Conservation (phyloP, 2,329 filamentous ascomycete species). For the Drechslerella dactyloides region DNA sequence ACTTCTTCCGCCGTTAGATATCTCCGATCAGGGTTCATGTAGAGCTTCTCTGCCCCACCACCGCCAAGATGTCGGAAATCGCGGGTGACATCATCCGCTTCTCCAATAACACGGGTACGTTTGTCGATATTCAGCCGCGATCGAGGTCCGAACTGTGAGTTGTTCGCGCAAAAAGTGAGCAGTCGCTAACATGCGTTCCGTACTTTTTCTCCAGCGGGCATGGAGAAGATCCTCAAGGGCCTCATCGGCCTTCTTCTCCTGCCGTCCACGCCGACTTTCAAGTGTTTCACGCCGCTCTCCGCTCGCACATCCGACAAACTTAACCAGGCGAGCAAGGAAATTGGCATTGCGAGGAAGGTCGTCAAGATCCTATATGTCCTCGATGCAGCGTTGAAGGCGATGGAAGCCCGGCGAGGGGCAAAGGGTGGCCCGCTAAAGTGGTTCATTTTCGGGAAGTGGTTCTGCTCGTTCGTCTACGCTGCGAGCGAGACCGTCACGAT, state of each 20-base stretch:
- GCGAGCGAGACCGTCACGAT: slow-evolving; percentile 46
- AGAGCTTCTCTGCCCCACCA: slow-evolving; percentile 22
- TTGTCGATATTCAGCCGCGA: background rate
- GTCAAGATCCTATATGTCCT: slow-evolving; percentile 48
- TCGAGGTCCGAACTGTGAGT: background rate
- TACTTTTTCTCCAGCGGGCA: slow-evolving; percentile 22
- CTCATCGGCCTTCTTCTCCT: slow-evolving; percentile 41
- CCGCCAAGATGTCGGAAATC: slow-evolving; percentile 35
- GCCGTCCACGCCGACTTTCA: slow-evolving; percentile 28
- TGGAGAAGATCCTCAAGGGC: slow-evolving; percentile 50
- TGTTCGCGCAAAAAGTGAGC: background rate
- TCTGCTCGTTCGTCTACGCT: slow-evolving; percentile 41
- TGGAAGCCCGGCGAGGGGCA: slow-evolving; percentile 37
- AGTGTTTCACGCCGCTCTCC: slow-evolving; percentile 11
- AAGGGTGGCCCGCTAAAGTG: slow-evolving; percentile 44
- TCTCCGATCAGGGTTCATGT: background rate
- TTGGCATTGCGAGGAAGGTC: slow-evolving; percentile 40
- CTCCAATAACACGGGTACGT: slow-evolving; percentile 49
- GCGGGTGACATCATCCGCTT: slow-evolving; percentile 49
- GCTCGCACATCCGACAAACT: slow-evolving; percentile 26
- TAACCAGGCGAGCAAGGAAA: slow-evolving; percentile 30
- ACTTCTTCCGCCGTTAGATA: background rate
- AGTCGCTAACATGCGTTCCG: background rate
- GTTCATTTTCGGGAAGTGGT: slow-evolving; percentile 49
- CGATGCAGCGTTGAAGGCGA: slow-evolving; percentile 37